These are phyloP conservation scores for Arabidopsis lyrata DNA, from an alignment of 441 rosid genomes.

Conservation along the genomic window DNA sequence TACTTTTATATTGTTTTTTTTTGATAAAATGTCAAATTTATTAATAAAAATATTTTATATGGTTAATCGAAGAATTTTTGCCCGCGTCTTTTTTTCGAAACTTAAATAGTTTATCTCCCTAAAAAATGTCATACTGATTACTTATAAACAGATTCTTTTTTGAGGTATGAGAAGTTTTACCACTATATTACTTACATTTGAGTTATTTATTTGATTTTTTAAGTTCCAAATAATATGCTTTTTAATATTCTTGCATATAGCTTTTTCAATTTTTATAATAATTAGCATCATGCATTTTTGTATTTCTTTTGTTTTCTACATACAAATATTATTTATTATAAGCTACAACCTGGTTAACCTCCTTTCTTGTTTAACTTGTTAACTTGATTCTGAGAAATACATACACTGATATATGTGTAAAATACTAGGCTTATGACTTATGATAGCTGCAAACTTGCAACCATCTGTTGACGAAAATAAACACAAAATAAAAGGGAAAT, in stretches of 20 bases:
- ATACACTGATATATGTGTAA: neutral
- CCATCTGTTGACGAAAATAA: neutral
- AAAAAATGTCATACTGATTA: no score
- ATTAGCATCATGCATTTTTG: neutral
- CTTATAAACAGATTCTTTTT: neutral
- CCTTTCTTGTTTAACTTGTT: neutral
- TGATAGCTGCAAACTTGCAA: neutral
- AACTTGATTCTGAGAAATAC: neutral
- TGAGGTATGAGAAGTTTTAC: neutral
- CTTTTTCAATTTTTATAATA: neutral
- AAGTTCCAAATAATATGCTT: no score
- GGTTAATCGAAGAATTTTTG: no score
- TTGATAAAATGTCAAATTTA: no score
- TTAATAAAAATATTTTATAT: no score
- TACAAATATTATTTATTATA: neutral
- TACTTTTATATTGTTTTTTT: no score
- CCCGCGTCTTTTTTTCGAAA: no score
- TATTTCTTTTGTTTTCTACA: neutral
- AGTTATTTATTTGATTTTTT: neutral
- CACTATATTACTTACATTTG: neutral
- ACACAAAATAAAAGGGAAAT: neutral
- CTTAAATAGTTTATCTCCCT: neutral
- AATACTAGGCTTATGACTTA: neutral
- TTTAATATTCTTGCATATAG: neutral
- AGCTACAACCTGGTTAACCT: conserved; percentile 4